Evolutionary conservation across 495 filamentous ascomycete genomes (phyloP), one percentile per base, ranked within the genome.

Genomic region (Penicilliopsis zonata): DNA sequence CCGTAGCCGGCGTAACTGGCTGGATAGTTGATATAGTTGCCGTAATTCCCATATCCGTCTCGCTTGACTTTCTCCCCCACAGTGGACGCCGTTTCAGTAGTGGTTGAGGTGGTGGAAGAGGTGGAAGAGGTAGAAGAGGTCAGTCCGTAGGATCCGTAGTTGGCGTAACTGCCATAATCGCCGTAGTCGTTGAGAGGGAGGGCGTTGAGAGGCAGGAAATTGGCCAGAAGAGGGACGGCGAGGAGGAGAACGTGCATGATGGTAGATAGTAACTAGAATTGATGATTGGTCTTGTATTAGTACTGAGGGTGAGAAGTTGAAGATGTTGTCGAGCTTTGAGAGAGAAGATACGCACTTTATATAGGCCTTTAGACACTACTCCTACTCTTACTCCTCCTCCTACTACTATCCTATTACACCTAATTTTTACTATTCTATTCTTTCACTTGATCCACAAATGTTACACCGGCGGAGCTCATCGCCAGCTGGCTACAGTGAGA

Each of bases 171-270:
- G 21, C n/a, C n/a, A 24, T 24, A 24, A 24, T 24, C 21, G n/a
- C 21, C 21, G 21, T 24, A 24, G n/a, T 24, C 21, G 7, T 24
- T 7, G 21, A n/a, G 21, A 24, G 21, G n/a, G 21, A n/a, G 7
- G 7, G n/a, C 21, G 19, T 37, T 2, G 18, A 14, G 34, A 31
- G 17, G 7, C 13, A 18, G 28, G 40, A 14, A 19, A 18, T n/a
- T 26, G 26, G 24, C 22, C 10, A 17, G 23, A 33, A 3, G 39
- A 22, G 13, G 39, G 23, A 25, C 12, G 30, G 25, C 9, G 16
- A 38, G 6, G 19, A 10, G 10, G 35, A 8, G 16, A 13, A 13
- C 17, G 23, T 9, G 21, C 15, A 30, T 9, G 40, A 28, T 5
- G n/a, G 13, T n/a, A n/a, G n/a, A n/a, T n/a, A 10, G 15, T 7